Conservation (phyloP, 176 grass and related monocot genomes). For the Oropetium thomaeum region DNA sequence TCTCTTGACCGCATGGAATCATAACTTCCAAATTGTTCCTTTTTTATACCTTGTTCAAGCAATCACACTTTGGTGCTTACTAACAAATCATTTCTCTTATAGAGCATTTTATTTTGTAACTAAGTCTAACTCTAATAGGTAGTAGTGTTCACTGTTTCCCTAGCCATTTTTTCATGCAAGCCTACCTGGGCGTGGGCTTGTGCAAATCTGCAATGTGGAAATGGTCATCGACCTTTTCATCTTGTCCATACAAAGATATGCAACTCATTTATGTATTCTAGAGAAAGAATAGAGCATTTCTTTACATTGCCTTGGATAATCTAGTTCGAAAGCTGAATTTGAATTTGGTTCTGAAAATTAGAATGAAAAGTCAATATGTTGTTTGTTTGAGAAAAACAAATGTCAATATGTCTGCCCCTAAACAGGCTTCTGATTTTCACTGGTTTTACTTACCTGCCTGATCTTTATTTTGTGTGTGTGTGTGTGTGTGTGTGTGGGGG, state of each 20-base stretch:
- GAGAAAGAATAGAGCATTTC: too few relatives aligned
- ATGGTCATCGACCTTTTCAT: too few relatives aligned
- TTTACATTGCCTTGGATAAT: too few relatives aligned
- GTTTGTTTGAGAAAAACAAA: background rate
- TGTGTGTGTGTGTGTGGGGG: too few relatives aligned
- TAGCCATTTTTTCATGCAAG: too few relatives aligned
- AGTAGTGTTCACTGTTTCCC: too few relatives aligned
- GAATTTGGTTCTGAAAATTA: slow-evolving; percentile 3
- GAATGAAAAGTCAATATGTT: background rate
- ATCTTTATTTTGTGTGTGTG: background rate
- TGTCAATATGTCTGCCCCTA: background rate
- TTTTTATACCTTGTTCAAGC: background rate
- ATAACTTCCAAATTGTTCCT: background rate
- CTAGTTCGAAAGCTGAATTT: background rate
- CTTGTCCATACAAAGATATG: too few relatives aligned
- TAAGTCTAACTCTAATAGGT: too few relatives aligned
- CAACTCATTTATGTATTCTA: too few relatives aligned
- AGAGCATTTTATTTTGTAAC: background rate
- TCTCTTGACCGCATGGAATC: background rate
- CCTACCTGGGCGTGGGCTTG: too few relatives aligned
- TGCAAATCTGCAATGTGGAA: too few relatives aligned
- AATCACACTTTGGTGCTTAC: background rate
- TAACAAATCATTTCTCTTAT: background rate
- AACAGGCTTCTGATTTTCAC: background rate
- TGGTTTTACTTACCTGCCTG: background rate